Evolutionary conservation across 495 filamentous ascomycete genomes (phyloP).

Genomic region (Annulohypoxylon bovei): DNA sequence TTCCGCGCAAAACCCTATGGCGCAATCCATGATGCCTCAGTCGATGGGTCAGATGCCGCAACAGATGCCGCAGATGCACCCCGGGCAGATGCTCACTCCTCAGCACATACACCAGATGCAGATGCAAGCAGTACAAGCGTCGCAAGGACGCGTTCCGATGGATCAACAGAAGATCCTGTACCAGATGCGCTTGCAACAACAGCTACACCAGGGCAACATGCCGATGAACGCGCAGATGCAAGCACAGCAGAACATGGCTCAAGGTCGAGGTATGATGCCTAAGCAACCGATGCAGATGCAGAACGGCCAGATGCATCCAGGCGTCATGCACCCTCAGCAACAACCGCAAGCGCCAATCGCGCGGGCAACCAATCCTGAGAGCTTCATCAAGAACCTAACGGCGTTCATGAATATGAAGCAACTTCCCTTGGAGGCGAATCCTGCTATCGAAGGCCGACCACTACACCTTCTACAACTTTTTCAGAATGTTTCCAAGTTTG

Average conservation of each 20-base stretch:
- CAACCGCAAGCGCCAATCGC: constrained; percentile 44
- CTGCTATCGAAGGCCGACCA: constrained; percentile 72
- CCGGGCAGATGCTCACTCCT: constrained; percentile 47
- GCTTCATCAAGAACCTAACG: constrained; percentile 78
- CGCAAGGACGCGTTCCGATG: constrained; percentile 60
- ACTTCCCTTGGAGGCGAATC: constrained; percentile 74
- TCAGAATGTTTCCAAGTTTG: constrained; percentile 72
- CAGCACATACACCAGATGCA: constrained; percentile 54
- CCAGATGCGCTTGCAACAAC: constrained; percentile 75
- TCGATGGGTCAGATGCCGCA: constrained; percentile 55
- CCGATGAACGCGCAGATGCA: constrained; percentile 57
- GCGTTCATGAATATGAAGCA: constrained; percentile 76
- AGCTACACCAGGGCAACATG: constrained; percentile 68
- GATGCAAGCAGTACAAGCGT: constrained; percentile 58
- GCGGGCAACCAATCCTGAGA: constrained; percentile 62
- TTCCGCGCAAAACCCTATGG: constrained; percentile 58
- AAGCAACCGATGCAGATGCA: constrained; percentile 56
- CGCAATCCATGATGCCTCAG: constrained; percentile 58
- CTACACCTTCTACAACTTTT: constrained; percentile 81
- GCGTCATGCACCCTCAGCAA: constrained; percentile 54
- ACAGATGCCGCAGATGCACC: constrained; percentile 53
- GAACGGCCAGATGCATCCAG: constrained; percentile 59
- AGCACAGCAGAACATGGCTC: constrained; percentile 56
- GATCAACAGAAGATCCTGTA: constrained; percentile 68
- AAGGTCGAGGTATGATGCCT: constrained; percentile 60